Evolutionary conservation across 495 filamentous ascomycete genomes (phyloP), one percentile per base, ranked within the genome.

Genomic region (Neurospora tetrasperma): DNA sequence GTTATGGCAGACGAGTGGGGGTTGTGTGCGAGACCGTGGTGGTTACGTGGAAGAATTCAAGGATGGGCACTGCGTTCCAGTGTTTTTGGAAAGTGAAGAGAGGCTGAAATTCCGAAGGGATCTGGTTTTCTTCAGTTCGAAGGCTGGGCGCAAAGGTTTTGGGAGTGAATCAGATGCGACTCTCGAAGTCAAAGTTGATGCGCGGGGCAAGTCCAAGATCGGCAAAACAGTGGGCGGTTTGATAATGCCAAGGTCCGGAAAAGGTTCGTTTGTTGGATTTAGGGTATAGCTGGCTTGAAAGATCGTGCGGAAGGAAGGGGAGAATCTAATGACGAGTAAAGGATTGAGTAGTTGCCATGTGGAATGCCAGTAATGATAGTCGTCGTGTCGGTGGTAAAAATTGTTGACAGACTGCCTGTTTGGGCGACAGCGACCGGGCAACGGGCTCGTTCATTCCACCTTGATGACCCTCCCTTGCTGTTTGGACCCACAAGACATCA

Each of bases 371-470:
- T 3, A 66, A 4, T 14, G 16, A 23, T 35, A 66, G 54, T 27
- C 27, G 27, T 66, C 12, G 27, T 66, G 54, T 66, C 54, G 54
- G 54, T 66, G 54, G 27, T 66, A 75, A 74, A 78, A 76, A 74
- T 75, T 77, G 75, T 77, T 75, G 72, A 76, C 77, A 79, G 59
- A 78, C 68, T 80, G 72, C 78, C 75, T 20, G 31, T 72, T 78
- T 75, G 69, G 75, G 78, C 66, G 73, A 43, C 59, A 46, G 69
- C 66, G 70, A 68, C 78, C 70, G 44, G 77, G 79, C 78, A 79
- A 80, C 79, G 43, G 54, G 18, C n/a, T 70, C 73, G 72, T 72
- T 69, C 71, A 43, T 73, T 73, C 71, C 71, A 44, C 31, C 35
- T 31, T 14, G 35, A 40, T 62, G 44, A 41, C 71, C 44, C 71